Conservation (phyloP, 306 rosid species). For the Cercis canadensis region DNA sequence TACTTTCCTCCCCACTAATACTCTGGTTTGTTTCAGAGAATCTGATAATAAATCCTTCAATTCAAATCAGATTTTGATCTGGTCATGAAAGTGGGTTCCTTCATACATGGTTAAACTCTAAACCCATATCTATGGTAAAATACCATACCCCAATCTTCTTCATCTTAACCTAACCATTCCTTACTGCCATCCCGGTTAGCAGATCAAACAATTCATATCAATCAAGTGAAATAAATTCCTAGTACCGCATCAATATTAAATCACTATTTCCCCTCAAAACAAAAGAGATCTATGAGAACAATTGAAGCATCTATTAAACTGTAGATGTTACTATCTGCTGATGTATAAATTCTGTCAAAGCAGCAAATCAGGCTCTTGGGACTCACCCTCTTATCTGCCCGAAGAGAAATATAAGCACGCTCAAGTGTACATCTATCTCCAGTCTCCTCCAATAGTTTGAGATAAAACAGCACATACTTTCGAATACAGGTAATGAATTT, state of each 20-base stretch:
- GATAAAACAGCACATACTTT: slow-evolving; percentile 85
- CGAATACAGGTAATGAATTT: slow-evolving; percentile 96
- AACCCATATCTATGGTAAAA: slow-evolving; percentile 18
- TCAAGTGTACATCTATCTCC: slow-evolving; percentile 93
- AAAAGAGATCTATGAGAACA: slow-evolving; percentile 22
- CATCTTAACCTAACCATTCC: slow-evolving; percentile 21
- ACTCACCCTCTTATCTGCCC: slow-evolving; percentile 94
- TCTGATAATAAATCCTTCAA: slow-evolving; percentile 19
- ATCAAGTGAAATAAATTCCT: slow-evolving; percentile 19
- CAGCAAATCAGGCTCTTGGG: slow-evolving; percentile 35
- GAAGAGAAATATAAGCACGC: slow-evolving; percentile 87
- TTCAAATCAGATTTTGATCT: slow-evolving; percentile 21
- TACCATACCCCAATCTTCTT: neutral
- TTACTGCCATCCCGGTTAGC: slow-evolving; percentile 4
- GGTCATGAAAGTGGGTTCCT: slow-evolving; percentile 28
- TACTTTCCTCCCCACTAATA: neutral
- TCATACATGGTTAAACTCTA: slow-evolving; percentile 14
- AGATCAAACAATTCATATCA: slow-evolving; percentile 28
- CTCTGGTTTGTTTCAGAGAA: slow-evolving; percentile 16
- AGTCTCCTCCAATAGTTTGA: slow-evolving; percentile 90
- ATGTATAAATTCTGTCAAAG: slow-evolving; percentile 22
- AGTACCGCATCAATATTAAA: too few relatives aligned
- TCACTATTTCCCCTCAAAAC: neutral
- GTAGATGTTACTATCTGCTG: neutral
- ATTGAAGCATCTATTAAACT: slow-evolving; percentile 29